Evolutionary conservation across 371 early-diverging fungal genomes (phyloP).

Genomic region (Gilbertella persicaria): DNA sequence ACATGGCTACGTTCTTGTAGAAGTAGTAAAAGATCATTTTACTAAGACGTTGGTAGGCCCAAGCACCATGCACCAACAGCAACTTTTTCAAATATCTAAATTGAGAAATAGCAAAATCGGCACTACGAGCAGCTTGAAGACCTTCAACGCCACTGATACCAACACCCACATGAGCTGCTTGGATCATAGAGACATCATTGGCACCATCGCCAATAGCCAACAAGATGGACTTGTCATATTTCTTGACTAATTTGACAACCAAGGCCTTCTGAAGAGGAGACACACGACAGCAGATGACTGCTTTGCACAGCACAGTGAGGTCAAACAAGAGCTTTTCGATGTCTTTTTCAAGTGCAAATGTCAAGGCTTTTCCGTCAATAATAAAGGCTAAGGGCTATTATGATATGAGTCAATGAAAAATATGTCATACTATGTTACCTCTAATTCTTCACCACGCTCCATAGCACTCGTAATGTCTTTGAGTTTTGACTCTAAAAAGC

Average conservation of each 20-base stretch:
- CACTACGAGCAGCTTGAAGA: conserved; percentile 93
- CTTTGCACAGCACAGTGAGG: conserved; percentile 77
- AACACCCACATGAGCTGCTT: conserved; percentile 95
- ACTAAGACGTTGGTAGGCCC: conserved; percentile 90
- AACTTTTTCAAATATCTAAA: conserved; percentile 90
- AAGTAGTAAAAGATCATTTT: conserved; percentile 91
- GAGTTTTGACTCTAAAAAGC: conserved; percentile 74
- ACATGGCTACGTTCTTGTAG: conserved; percentile 96
- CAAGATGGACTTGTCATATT: conserved; percentile 71
- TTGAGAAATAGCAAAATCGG: conserved; percentile 96
- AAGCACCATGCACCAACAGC: conserved; percentile 91
- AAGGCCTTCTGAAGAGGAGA: conserved; percentile 93
- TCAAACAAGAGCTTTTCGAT: conserved; percentile 74
- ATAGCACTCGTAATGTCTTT: conserved; percentile 63
- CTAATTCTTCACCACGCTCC: conserved; percentile 61
- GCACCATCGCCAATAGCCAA: conserved; percentile 98
- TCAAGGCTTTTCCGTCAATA: conserved; percentile 72
- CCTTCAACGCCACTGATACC: conserved; percentile 99
- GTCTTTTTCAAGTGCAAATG: conserved; percentile 73
- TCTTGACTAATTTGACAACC: conserved; percentile 88
- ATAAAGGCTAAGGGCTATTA: conserved; percentile 70
- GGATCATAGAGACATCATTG: conserved; percentile 99
- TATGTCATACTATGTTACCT: conserved; percentile 27
- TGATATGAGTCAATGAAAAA: background rate
- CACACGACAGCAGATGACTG: conserved; percentile 93